A percentile compares a stretch with the other conserved stretches of the same genome.
Evolutionary conservation across 129 eudicot species (phyloP).

Genomic region (Flaveria brownii): DNA sequence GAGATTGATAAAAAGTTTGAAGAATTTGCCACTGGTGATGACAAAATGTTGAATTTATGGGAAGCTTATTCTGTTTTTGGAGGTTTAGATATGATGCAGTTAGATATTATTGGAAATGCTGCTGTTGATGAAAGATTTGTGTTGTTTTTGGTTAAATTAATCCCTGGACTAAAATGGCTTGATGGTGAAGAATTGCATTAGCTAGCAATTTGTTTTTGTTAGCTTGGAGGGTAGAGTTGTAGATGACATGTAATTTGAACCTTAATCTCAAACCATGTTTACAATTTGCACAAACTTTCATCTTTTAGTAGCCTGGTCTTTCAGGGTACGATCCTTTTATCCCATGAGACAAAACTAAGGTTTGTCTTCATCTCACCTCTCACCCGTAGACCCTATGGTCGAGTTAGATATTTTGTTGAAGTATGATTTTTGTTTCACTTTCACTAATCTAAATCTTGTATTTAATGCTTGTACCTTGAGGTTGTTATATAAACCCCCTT

Average conservation of each 20-base stretch:
- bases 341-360: no score
- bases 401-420: no score
- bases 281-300: background rate
- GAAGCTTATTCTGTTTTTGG: slow-evolving; percentile 66
- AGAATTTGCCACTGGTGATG: slow-evolving; percentile 30
- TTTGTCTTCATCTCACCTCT: no score
- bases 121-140: slow-evolving; percentile 47
- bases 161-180: slow-evolving; percentile 75
- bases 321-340: no score
- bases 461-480: background rate
- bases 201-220: slow-evolving; percentile 20
- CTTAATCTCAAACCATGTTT: background rate
- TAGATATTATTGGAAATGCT: slow-evolving; percentile 68
- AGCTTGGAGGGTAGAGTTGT: background rate
- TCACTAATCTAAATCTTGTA: background rate
- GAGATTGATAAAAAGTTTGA: slow-evolving; percentile 43
- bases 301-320: background rate
- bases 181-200: slow-evolving; percentile 58
- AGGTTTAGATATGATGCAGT: slow-evolving; percentile 54
- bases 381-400: no score
- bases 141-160: slow-evolving; percentile 46
- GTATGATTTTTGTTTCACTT: no score
- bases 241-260: background rate
- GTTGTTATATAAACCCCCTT: background rate
- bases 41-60: slow-evolving; percentile 47